Evolutionary conservation across 176 grass and related monocot species (phyloP).

Genomic region (Zoysia japonica): DNA sequence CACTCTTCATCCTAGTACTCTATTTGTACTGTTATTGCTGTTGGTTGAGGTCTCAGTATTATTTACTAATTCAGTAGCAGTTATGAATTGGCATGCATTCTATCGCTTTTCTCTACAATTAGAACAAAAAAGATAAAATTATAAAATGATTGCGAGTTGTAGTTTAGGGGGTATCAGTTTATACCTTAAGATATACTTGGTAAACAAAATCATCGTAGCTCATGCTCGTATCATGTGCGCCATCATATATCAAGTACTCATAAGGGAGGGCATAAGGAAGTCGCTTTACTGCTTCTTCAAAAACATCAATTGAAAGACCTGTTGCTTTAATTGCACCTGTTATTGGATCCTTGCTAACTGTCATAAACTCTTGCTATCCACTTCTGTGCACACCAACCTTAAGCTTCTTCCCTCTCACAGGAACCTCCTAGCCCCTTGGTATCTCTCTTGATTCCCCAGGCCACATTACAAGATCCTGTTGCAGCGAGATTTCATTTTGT

Average conservation of each 20-base stretch:
- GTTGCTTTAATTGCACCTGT: slow-evolving; percentile 32
- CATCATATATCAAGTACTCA: slow-evolving; percentile 24
- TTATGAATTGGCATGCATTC: no score
- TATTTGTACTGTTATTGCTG: no score
- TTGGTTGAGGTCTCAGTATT: no score
- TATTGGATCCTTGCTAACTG: slow-evolving; percentile 10
- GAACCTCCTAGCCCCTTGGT: slow-evolving; percentile 45
- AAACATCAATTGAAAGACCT: slow-evolving; percentile 41
- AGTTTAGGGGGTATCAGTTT: no score
- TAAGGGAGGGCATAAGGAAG: slow-evolving; percentile 37
- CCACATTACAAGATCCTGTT: slow-evolving; percentile 21
- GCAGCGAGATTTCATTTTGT: slow-evolving; percentile 17
- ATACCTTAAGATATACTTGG: slow-evolving; percentile 37
- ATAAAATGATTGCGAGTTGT: background rate
- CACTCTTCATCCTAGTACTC: no score
- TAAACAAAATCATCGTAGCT: slow-evolving; percentile 39
- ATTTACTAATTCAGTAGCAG: no score
- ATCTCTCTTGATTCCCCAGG: slow-evolving; percentile 28
- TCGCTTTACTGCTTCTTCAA: slow-evolving; percentile 36
- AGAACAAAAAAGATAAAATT: no score
- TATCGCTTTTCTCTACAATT: no score
- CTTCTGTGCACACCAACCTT: slow-evolving; percentile 35
- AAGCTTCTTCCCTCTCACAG: slow-evolving; percentile 34
- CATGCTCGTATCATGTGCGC: background rate
- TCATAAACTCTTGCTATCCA: slow-evolving; percentile 26